These are phyloP conservation scores for Boletus reticulatus DNA, from an alignment of 768 basidiomycete species.

Conservation along the genomic window DNA sequence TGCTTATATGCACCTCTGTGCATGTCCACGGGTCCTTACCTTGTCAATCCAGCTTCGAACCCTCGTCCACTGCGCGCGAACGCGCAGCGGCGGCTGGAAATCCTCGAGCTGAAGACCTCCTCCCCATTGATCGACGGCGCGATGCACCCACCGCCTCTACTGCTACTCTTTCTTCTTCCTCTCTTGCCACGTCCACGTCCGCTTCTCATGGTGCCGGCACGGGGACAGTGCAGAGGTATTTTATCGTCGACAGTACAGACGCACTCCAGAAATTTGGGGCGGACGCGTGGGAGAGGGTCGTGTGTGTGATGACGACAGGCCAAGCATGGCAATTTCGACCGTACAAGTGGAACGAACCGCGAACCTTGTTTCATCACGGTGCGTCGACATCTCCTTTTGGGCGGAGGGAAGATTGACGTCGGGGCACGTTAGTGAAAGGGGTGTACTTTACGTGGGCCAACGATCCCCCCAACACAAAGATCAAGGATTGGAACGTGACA, in stretches of 20 bases:
- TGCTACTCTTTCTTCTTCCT: conserved; percentile 6
- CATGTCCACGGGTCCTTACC: not conserved
- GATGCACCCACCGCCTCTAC: conserved; percentile 38
- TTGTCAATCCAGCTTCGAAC: conserved; percentile 54
- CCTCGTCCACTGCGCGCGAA: conserved; percentile 70
- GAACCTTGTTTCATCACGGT: conserved; percentile 93
- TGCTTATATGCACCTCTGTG: not conserved
- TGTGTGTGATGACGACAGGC: conserved; percentile 97
- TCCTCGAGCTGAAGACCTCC: conserved; percentile 73
- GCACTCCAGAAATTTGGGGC: conserved; percentile 88
- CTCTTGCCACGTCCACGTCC: not conserved
- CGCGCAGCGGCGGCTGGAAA: conserved; percentile 70
- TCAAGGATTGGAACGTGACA: conserved; percentile 97
- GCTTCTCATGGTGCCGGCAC: conserved; percentile 24
- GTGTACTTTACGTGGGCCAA: conserved; percentile 94
- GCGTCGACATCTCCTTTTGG: not conserved
- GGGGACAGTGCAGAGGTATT: conserved; percentile 57
- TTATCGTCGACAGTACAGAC: conserved; percentile 90
- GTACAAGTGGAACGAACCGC: conserved; percentile 96
- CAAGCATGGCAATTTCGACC: conserved; percentile 98
- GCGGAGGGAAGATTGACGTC: not conserved
- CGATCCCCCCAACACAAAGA: conserved; percentile 83
- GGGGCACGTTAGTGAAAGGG: conserved; percentile 71
- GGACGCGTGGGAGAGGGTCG: conserved; percentile 95
- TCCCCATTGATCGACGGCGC: conserved; percentile 85